Evolutionary conservation across 2,329 filamentous ascomycete species (phyloP).

Genomic region (Grosmannia serpens): DNA sequence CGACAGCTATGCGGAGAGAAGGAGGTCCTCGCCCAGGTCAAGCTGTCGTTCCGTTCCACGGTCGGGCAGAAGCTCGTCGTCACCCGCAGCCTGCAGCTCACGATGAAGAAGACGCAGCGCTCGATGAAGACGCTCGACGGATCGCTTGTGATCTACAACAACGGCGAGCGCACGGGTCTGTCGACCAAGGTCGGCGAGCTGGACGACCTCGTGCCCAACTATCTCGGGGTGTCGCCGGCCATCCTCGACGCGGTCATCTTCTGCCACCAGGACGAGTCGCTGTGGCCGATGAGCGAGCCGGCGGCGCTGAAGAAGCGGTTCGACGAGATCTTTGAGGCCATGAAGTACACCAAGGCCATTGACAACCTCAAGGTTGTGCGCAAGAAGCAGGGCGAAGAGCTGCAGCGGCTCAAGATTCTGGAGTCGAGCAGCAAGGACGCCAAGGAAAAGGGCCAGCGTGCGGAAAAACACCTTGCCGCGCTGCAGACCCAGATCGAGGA

Average conservation of each 20-base stretch:
- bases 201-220: constrained; percentile 71
- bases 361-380: constrained; percentile 82
- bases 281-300: constrained; percentile 93
- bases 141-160: constrained; percentile 60
- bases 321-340: constrained; percentile 93
- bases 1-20: constrained; percentile 64
- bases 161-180: constrained; percentile 67
- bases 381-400: constrained; percentile 70
- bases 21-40: constrained; percentile 83
- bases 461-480: constrained; percentile 51
- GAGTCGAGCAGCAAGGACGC: constrained; percentile 51
- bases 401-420: constrained; percentile 60
- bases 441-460: constrained; percentile 71
- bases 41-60: constrained; percentile 73
- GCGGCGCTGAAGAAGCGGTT: constrained; percentile 81
- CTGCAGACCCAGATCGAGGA: constrained; percentile 56
- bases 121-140: constrained; percentile 78
- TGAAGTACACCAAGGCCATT: constrained; percentile 95
- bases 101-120: constrained; percentile 67
- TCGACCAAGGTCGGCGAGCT: constrained; percentile 75
- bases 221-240: constrained; percentile 79
- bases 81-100: constrained; percentile 74
- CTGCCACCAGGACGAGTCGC: constrained; percentile 93
- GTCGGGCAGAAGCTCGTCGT: constrained; percentile 71
- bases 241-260: constrained; percentile 94